phyloP scores from a whole-genome alignment of 495 filamentous ascomycete genomes.

The Trichodelitschia bisporula region DNA sequence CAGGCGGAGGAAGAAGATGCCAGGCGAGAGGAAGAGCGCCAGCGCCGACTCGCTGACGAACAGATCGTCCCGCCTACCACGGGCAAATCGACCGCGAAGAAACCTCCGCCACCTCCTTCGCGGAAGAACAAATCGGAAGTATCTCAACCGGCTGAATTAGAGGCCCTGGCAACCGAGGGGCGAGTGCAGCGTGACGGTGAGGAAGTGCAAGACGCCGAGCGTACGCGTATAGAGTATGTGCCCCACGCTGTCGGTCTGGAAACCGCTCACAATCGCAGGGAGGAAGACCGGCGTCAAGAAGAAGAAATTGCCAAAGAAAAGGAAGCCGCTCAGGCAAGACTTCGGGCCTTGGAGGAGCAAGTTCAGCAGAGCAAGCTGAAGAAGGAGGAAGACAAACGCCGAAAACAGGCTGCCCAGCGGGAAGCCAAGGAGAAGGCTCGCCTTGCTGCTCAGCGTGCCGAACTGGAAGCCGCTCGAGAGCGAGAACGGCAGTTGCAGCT shows the following conservation, averaged over 20 bases:
- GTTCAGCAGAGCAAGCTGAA: conserved; percentile 88
- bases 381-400: conserved; percentile 83
- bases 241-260: neutral
- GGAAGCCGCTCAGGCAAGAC: conserved; percentile 55
- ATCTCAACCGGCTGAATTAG: too few relatives aligned
- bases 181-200: conserved; percentile 20
- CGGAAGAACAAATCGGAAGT: conserved; percentile 45
- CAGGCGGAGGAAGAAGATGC: conserved; percentile 91
- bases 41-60: conserved; percentile 67
- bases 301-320: conserved; percentile 56
- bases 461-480: conserved; percentile 76
- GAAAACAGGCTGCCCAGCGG: conserved; percentile 65
- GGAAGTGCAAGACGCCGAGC: conserved; percentile 43
- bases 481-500: conserved; percentile 68
- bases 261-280: conserved; percentile 24
- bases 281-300: conserved; percentile 50
- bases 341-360: conserved; percentile 78
- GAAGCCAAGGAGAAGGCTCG: conserved; percentile 68
- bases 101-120: conserved; percentile 64
- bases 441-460: conserved; percentile 64
- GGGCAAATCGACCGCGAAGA: conserved; percentile 19
- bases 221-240: conserved; percentile 64
- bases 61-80: conserved; percentile 30
- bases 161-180: too few relatives aligned
- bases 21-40: conserved; percentile 68